phyloP scores from a whole-genome alignment of 331 rosid species.

The Stylosanthes scabra region DNA sequence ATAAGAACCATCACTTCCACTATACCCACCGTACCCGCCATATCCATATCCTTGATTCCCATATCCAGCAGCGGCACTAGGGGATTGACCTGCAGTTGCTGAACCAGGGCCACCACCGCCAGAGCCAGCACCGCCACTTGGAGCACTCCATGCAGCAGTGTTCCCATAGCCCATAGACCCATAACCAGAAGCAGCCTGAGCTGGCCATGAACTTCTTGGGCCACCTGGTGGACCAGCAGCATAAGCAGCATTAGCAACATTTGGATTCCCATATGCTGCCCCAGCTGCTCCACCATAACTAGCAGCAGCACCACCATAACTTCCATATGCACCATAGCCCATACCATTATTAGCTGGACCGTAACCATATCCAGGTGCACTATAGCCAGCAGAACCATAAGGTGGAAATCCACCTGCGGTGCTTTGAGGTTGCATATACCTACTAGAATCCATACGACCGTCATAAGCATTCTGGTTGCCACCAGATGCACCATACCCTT shows the following conservation, averaged over 20 bases:
- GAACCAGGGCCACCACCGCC: conserved; percentile 80
- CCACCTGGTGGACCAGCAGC: conserved; percentile 87
- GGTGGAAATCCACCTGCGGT: conserved; percentile 89
- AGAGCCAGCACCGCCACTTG: conserved; percentile 66
- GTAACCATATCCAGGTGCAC: conserved; percentile 88
- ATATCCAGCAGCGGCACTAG: conserved; percentile 88
- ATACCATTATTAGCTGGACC: conserved; percentile 88
- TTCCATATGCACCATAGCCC: conserved; percentile 84
- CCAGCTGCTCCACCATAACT: conserved; percentile 91
- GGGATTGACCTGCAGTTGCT: conserved; percentile 88
- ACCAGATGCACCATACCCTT: conserved; percentile 84
- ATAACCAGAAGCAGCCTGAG: conserved; percentile 87
- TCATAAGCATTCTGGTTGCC: conserved; percentile 91
- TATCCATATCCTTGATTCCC: conserved; percentile 90
- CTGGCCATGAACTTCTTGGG: conserved; percentile 87
- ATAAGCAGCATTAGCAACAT: conserved; percentile 83
- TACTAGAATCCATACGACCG: conserved; percentile 81
- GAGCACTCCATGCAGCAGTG: conserved; percentile 88
- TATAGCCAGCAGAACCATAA: conserved; percentile 89
- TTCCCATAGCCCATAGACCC: conserved; percentile 94
- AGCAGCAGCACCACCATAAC: conserved; percentile 76
- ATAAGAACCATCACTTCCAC: conserved; percentile 74
- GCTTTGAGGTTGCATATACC: conserved; percentile 87
- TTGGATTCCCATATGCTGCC: conserved; percentile 89
- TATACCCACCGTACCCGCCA: conserved; percentile 71